Base-by-base conservation (phyloP, 2,329 filamentous ascomycete genomes). In the Acrocalymma vagum region DNA sequence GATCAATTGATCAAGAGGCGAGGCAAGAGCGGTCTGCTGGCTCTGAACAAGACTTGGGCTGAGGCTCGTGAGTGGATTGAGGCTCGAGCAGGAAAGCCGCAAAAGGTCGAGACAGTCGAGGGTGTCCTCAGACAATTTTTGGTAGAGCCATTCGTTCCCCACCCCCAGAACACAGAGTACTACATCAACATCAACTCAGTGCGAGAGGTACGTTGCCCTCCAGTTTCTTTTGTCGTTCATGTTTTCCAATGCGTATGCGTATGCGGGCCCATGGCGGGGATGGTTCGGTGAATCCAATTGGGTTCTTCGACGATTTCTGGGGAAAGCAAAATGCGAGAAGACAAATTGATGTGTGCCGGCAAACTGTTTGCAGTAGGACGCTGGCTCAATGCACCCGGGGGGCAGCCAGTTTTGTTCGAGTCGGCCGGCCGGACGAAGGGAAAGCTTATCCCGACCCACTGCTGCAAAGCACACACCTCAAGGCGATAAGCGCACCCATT, bases 151-250 rank as follows among this genome's bases (percentile, higher is more conserved):
- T 97, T 99, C 70, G 92, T 97, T 51, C 94, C 93, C 66, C 94
- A 99, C 77, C 88, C 92, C 55, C 83, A 91, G 65, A 87, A 91
- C 73, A 96, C 93, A 55, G 94, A 99, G 78, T 97, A 97, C 81
- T 99, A 99, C 79, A 96, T 99, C 81, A 96, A 96, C 86, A 99
- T 99, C 81, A 94, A 96, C 84, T 97, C 94, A 53, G 92, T 96
- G 69, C 89, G 94, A 81, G 94, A 97, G 86, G 94, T 97, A 86
- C 85, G 91, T 85, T 49, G 46, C 20, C 54, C 51, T 50, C 40
- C 31, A n/a, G 50, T 48, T 51, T 52, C 48, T 54, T 41, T 24
- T 37, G 28, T 47, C 23, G 9, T 36, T 32, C 34, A 20, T 20
- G 29, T 47, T 35, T 35, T 42, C 32, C 22, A 37, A 29, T 29